These are phyloP conservation scores for Candida maltosa DNA, from an alignment of 805 yeast genomes.

Conservation along the genomic window DNA sequence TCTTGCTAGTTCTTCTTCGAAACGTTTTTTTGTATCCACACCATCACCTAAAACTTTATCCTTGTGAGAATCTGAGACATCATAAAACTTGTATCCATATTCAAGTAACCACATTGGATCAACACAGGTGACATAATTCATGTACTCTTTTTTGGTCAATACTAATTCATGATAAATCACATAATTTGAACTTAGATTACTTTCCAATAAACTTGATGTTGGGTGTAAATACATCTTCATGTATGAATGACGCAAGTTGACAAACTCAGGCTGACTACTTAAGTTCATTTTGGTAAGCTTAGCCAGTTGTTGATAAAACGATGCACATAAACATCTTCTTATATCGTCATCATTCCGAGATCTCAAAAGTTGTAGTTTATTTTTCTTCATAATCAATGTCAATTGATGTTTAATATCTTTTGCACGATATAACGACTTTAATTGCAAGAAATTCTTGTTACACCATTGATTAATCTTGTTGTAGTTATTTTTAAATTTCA, in stretches of 20 bases:
- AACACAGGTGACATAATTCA: constrained; percentile 81
- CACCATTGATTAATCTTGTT: constrained; percentile 59
- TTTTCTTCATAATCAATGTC: constrained; percentile 47
- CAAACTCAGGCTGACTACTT: constrained; percentile 65
- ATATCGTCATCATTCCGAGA: constrained; percentile 68
- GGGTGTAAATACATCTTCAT: constrained; percentile 79
- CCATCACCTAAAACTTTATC: constrained; percentile 3
- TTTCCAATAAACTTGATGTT: constrained; percentile 76
- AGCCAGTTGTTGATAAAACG: constrained; percentile 82
- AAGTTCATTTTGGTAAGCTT: constrained; percentile 44
- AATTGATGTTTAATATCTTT: constrained; percentile 70
- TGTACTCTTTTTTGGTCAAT: constrained; percentile 75
- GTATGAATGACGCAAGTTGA: constrained; percentile 64
- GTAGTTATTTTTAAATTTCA: constrained; percentile 25
- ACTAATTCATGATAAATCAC: constrained; percentile 83
- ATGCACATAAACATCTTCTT: constrained; percentile 71
- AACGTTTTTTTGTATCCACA: constrained; percentile 7
- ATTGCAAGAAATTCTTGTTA: constrained; percentile 61
- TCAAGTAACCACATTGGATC: constrained; percentile 84
- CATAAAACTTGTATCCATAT: constrained; percentile 68
- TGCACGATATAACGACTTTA: constrained; percentile 67
- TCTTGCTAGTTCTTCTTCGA: constrained; percentile 8
- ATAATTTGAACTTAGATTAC: constrained; percentile 66
- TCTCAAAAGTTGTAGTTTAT: constrained; percentile 39
- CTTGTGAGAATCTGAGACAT: constrained; percentile 10